These are phyloP conservation scores for Camellia lanceoleosa DNA, from an alignment of 148 eudicot genomes.

Conservation along the genomic window DNA sequence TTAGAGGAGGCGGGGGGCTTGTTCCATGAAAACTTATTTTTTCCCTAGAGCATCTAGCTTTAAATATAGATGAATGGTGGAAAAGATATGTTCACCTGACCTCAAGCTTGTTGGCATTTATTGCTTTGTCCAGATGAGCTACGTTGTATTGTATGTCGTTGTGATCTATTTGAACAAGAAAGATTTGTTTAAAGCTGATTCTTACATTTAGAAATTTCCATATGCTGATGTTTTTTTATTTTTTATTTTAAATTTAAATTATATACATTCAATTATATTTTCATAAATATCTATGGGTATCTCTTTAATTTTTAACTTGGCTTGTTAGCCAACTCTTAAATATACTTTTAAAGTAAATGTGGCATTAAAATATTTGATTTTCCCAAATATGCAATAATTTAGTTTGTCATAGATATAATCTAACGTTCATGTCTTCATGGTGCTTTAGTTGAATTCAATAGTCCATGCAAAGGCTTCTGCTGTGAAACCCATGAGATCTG, in stretches of 20 bases:
- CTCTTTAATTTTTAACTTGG: background rate
- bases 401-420: background rate
- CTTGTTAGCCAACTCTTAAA: background rate
- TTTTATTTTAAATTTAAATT: background rate
- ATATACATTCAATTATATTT: background rate
- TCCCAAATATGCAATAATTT: background rate
- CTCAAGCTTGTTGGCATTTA: background rate
- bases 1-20: background rate
- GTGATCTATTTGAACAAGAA: background rate
- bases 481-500: slow-evolving; percentile 34
- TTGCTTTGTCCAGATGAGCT: background rate
- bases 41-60: no score
- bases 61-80: background rate
- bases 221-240: background rate
- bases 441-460: slow-evolving; percentile 38
- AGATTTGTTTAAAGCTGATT: background rate
- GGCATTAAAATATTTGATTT: background rate
- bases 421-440: slow-evolving; percentile 1
- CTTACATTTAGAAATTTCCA: background rate
- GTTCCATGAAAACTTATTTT: no score
- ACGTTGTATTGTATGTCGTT: background rate
- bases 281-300: background rate
- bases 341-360: background rate
- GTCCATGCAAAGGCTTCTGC: slow-evolving; percentile 42
- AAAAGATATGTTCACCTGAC: background rate